Conservation (phyloP, 1,284 basidiomycete genomes). For the Puccinia coronata region DNA sequence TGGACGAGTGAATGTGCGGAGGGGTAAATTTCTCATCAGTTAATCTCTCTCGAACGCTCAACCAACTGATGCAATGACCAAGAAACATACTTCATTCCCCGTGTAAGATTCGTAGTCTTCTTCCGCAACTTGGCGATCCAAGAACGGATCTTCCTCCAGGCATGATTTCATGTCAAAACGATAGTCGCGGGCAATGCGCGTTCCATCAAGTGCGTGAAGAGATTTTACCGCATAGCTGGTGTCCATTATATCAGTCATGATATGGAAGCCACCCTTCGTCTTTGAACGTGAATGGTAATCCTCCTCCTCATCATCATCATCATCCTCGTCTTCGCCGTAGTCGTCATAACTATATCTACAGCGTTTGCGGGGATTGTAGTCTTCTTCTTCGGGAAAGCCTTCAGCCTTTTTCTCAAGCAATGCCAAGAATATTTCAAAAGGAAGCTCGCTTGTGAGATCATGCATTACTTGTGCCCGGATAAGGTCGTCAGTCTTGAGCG, state of each 20-base stretch:
- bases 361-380: too few relatives aligned
- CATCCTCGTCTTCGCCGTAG: too few relatives aligned
- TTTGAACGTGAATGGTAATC: too few relatives aligned
- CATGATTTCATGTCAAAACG: neutral
- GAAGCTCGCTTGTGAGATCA: neutral
- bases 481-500: slow-evolving; percentile 8
- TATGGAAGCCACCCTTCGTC: neutral
- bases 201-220: slow-evolving; percentile 8
- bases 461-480: neutral
- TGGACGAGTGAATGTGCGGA: neutral
- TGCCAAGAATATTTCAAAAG: slow-evolving; percentile 15
- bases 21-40: too few relatives aligned
- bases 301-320: too few relatives aligned
- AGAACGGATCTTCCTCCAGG: neutral
- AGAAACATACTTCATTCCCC: neutral
- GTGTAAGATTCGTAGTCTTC: neutral
- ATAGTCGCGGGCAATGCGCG: neutral
- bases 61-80: neutral
- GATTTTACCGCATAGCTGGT: neutral
- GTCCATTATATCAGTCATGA: neutral
- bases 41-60: neutral
- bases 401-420: neutral
- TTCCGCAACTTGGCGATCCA: neutral
- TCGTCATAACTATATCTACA: too few relatives aligned
- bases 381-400: neutral